Evolutionary conservation across 2,329 filamentous ascomycete genomes (phyloP).

Genomic region (Pyricularia grisea): DNA sequence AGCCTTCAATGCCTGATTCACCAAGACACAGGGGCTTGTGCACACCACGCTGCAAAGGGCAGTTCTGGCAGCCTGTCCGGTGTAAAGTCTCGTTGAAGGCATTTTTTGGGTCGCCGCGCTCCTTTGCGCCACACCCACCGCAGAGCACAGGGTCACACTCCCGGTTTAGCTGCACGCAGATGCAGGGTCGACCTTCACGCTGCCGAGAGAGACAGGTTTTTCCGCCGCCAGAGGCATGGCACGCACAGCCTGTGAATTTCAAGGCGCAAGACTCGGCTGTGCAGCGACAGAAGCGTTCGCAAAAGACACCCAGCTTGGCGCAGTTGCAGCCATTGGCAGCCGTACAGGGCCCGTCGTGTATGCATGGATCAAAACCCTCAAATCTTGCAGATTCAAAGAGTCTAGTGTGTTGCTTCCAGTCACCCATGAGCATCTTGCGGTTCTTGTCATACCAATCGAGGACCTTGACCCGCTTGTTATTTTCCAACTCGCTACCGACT

Average conservation of each 20-base stretch:
- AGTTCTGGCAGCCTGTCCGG: slow-evolving; percentile 59
- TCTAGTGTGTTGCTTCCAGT: slow-evolving; percentile 46
- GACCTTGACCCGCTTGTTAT: slow-evolving; percentile 27
- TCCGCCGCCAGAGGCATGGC: slow-evolving; percentile 40
- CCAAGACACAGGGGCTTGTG: slow-evolving; percentile 60
- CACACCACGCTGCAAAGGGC: slow-evolving; percentile 57
- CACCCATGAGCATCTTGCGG: slow-evolving; percentile 41
- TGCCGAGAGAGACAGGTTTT: slow-evolving; percentile 47
- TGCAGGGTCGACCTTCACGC: slow-evolving; percentile 50
- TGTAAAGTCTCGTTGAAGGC: slow-evolving; percentile 48
- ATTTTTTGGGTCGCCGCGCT: slow-evolving; percentile 61
- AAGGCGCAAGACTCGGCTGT: slow-evolving; percentile 48
- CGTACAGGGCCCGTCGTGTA: slow-evolving; percentile 59
- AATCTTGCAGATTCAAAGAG: slow-evolving; percentile 47
- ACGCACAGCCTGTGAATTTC: slow-evolving; percentile 59
- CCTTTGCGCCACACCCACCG: slow-evolving; percentile 56
- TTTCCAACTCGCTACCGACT: slow-evolving; percentile 12
- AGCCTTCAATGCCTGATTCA: slow-evolving; percentile 55
- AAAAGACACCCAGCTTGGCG: slow-evolving; percentile 50
- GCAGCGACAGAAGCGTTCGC: slow-evolving; percentile 64
- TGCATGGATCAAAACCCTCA: slow-evolving; percentile 54
- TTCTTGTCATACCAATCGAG: slow-evolving; percentile 48
- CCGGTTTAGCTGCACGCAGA: slow-evolving; percentile 62
- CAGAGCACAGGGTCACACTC: slow-evolving; percentile 78
- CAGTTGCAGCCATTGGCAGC: slow-evolving; percentile 50